phyloP scores from a whole-genome alignment of 768 basidiomycete genomes.

The Paxillus involutus region DNA sequence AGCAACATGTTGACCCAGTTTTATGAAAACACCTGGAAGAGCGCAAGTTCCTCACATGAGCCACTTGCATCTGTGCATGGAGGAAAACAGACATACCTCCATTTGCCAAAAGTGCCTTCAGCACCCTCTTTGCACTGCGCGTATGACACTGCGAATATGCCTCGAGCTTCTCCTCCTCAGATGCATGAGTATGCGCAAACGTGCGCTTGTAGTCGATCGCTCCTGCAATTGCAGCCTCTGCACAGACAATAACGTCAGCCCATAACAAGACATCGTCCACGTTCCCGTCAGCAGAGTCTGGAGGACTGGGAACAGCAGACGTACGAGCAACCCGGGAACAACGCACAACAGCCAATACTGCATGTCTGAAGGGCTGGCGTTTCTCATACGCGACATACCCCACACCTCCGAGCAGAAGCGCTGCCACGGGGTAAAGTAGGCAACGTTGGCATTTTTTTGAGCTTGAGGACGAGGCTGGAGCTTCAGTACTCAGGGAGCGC shows the following conservation, averaged over 20 bases:
- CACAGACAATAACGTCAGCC: slow-evolving; percentile 5
- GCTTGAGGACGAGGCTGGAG: neutral
- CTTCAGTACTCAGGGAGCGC: slow-evolving; percentile 12
- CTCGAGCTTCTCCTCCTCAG: slow-evolving; percentile 47
- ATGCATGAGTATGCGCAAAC: slow-evolving; percentile 51
- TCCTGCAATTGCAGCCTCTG: slow-evolving; percentile 61
- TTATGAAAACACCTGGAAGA: slow-evolving; percentile 73
- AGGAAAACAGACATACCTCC: slow-evolving; percentile 56
- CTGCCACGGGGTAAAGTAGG: slow-evolving; percentile 24
- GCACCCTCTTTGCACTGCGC: slow-evolving; percentile 75
- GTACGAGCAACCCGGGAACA: slow-evolving; percentile 78
- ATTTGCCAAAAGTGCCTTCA: slow-evolving; percentile 84
- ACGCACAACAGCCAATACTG: slow-evolving; percentile 68
- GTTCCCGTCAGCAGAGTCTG: slow-evolving; percentile 18
- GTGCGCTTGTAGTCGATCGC: slow-evolving; percentile 74
- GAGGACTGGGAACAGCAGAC: slow-evolving; percentile 29
- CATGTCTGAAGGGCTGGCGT: slow-evolving; percentile 73
- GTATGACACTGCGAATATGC: slow-evolving; percentile 80
- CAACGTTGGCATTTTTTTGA: slow-evolving; percentile 13
- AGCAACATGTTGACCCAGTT: slow-evolving; percentile 88
- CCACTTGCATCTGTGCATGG: neutral
- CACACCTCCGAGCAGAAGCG: slow-evolving; percentile 30
- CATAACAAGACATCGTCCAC: slow-evolving; percentile 16
- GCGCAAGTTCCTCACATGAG: neutral
- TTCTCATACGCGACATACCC: slow-evolving; percentile 59